Evolutionary conservation across 1,139 yeast species (phyloP), one percentile per base, ranked within the genome.

Genomic region (Scheffersomyces illinoinensis): DNA sequence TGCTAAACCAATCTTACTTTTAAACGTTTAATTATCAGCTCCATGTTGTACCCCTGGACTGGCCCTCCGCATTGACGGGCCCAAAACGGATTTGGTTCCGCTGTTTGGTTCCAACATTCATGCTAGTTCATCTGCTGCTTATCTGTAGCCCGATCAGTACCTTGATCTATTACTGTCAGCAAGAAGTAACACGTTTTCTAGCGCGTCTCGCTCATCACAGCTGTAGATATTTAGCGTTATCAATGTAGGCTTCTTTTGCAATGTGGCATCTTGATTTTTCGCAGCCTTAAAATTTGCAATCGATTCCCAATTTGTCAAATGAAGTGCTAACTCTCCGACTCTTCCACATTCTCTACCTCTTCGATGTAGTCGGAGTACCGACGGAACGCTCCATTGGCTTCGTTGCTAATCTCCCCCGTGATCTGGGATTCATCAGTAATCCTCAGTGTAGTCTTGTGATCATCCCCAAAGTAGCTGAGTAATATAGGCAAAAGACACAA

Each of bases 401-500:
- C 51, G n/a, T 17, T 48, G 51, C 24, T 48, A 10, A 48, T 7
- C 17, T 19, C 51, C 24, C 51, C 51, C 17, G n/a, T 14, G n/a
- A 21, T 21, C 51, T 48, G 51, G n/a, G 51, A 14, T 14, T 48
- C 51, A 24, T 48, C 51, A 48, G 19, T 7, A 20, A 48, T 24
- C 24, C 51, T 24, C 17, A 24, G 24, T 12, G 18, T 20, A 20
- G 51, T 51, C 54, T 17, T 51, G 58, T 59, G 63, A 52, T 60
- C 74, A 17, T 89, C 90, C 6, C 97, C 97, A 64, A 82, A 78
- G 57, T 81, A 76, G 52, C 93, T 83, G 53, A 93, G 77, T 33
- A 89, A 71, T 3, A 91, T 85, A 0, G 99, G 99, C 56, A 93
- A 77, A 59, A 93, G 85, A 51, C 90, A 81, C 57, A 95, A 80